Percentiles rank a stretch among this genome's conserved stretches.
Conservation (phyloP, 345 rosid genomes). For the Citrus maxima region DNA sequence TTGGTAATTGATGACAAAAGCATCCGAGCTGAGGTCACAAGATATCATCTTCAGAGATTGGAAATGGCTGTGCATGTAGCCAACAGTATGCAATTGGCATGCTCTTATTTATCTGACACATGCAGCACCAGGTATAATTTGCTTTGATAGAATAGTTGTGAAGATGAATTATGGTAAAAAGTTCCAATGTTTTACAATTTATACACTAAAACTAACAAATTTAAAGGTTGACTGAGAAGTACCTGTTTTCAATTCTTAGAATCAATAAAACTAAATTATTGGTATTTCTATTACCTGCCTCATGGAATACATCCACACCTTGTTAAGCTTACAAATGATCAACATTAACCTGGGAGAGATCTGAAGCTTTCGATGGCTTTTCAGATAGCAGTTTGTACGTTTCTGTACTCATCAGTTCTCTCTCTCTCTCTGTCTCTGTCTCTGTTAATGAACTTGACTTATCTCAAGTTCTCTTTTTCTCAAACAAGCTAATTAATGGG, state of each 20-base stretch:
- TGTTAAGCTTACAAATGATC: neutral
- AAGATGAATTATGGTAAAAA: neutral
- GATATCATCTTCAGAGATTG: slow-evolving; percentile 72
- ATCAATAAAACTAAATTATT: neutral
- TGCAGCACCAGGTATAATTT: slow-evolving; percentile 38
- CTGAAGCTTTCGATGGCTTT: neutral
- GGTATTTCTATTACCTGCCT: neutral
- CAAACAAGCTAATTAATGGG: neutral
- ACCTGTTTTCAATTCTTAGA: neutral
- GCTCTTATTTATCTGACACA: slow-evolving; percentile 32
- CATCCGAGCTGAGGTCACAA: slow-evolving; percentile 75
- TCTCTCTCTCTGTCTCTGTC: neutral
- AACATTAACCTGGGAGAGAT: neutral
- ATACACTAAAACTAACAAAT: neutral
- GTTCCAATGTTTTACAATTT: neutral
- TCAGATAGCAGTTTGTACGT: neutral
- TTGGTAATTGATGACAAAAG: slow-evolving; percentile 70
- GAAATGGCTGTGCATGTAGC: slow-evolving; percentile 49
- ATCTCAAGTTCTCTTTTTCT: neutral
- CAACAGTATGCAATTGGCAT: slow-evolving; percentile 44
- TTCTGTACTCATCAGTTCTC: neutral
- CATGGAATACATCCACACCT: neutral
- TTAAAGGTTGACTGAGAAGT: neutral
- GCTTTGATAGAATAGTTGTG: neutral
- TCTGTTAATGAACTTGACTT: neutral